Conservation (phyloP, 2,329 filamentous ascomycete genomes). For the Aspergillus vadensis region DNA sequence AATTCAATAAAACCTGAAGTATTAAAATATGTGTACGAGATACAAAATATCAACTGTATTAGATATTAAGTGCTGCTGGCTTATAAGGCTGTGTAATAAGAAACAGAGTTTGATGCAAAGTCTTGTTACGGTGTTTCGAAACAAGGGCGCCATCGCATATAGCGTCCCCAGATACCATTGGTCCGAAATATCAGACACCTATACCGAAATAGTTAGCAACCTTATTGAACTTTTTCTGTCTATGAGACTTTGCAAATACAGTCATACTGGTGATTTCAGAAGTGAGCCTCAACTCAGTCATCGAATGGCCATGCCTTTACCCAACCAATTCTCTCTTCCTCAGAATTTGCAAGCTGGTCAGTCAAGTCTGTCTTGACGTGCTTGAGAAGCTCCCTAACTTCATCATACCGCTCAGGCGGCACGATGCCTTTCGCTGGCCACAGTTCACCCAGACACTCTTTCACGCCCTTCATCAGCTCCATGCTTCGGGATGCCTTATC, state of each 20-base stretch:
- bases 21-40: too few species aligned
- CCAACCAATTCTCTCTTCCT: conserved; percentile 17
- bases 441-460: conserved; percentile 12
- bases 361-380: conserved; percentile 18
- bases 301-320: conserved; percentile 36
- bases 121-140: too few species aligned
- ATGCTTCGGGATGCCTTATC: conserved; percentile 14
- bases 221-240: too few species aligned
- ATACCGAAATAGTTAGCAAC: background rate
- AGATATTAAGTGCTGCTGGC: too few species aligned
- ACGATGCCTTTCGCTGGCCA: conserved; percentile 23
- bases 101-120: too few species aligned
- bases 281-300: background rate
- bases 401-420: conserved; percentile 16
- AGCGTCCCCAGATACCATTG: conserved; percentile 38
- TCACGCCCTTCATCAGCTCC: conserved; percentile 17
- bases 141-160: conserved; percentile 32
- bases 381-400: conserved; percentile 15
- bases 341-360: conserved; percentile 12
- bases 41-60: too few species aligned
- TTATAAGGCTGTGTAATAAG: too few species aligned
- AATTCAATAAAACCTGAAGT: too few species aligned
- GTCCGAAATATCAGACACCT: conserved; percentile 48
- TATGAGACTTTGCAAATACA: too few species aligned
- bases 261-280: background rate